A percentile compares a stretch with the other conserved stretches of the same genome.
These are phyloP conservation scores for Entomortierella chlamydospora DNA, from an alignment of 192 early-diverging fungal genomes.

Conservation along the genomic window DNA sequence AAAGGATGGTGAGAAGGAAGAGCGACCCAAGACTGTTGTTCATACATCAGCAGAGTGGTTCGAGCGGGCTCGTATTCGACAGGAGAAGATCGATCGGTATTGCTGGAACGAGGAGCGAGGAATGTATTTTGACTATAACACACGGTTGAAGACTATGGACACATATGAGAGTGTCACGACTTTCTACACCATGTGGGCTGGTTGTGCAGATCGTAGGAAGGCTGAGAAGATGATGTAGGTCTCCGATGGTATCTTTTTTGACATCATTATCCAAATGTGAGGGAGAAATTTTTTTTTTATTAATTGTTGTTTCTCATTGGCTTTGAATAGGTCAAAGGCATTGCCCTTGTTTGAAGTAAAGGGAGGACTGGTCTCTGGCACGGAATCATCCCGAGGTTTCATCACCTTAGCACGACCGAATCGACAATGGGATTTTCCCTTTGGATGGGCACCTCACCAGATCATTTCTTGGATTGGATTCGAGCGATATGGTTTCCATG, in stretches of 20 bases:
- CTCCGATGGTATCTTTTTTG: too few species aligned
- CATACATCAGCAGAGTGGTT: slow-evolving; percentile 71
- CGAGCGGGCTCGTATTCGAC: slow-evolving; percentile 68
- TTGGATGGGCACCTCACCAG: slow-evolving; percentile 99
- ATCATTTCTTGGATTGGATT: slow-evolving; percentile 96
- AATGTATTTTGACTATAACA: slow-evolving; percentile 95
- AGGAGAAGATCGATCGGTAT: slow-evolving; percentile 79
- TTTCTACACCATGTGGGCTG: slow-evolving; percentile 94
- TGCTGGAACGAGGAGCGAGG: slow-evolving; percentile 85
- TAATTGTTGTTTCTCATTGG: too few species aligned
- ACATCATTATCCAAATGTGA: too few species aligned
- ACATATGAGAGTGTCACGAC: slow-evolving; percentile 92
- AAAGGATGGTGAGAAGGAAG: not conserved
- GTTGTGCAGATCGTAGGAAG: slow-evolving; percentile 78
- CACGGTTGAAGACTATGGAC: slow-evolving; percentile 69
- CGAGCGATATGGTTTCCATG: slow-evolving; percentile 81
- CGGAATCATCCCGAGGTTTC: slow-evolving; percentile 87
- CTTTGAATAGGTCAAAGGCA: slow-evolving; percentile 24
- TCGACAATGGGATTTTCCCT: slow-evolving; percentile 95
- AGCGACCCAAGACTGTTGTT: slow-evolving; percentile 46
- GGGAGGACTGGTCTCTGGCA: slow-evolving; percentile 94
- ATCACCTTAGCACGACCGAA: slow-evolving; percentile 88
- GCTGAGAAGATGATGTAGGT: slow-evolving; percentile 77
- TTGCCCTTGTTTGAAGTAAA: slow-evolving; percentile 87
- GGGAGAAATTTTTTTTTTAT: too few species aligned